phyloP scores from a whole-genome alignment of 257 asterid species.

The Jaltomata sinuosa region DNA sequence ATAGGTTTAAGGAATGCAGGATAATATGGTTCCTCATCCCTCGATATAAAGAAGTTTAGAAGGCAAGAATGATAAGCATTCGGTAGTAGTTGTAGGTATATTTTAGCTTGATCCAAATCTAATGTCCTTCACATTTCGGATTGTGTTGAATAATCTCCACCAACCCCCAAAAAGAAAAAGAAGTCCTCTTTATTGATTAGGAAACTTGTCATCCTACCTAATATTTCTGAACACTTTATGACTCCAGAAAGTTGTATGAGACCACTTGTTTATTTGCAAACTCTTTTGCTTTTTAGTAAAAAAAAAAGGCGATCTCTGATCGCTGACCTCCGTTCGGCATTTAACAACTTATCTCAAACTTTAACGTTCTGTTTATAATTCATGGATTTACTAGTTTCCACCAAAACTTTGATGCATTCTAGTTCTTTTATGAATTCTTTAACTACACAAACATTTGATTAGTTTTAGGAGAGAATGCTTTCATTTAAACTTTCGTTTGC shows the following conservation, averaged over 20 bases:
- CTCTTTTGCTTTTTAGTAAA: not conserved
- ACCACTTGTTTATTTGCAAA: not conserved
- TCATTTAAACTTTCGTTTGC: not conserved
- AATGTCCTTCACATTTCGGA: not conserved
- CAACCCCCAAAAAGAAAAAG: not conserved
- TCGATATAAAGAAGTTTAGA: too few species aligned
- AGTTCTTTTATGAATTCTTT: not conserved
- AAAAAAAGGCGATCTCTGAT: not conserved
- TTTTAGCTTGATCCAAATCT: not conserved
- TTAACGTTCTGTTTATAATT: not conserved
- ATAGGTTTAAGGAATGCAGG: too few species aligned
- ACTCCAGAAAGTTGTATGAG: not conserved
- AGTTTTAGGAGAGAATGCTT: not conserved
- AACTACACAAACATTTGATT: not conserved
- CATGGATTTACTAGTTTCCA: not conserved
- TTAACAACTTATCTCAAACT: not conserved
- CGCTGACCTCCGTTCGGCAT: not conserved
- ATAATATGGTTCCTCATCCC: too few species aligned
- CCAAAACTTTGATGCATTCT: not conserved
- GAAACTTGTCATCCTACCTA: not conserved
- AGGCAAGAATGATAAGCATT: too few species aligned
- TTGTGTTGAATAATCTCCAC: not conserved
- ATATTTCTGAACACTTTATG: not conserved
- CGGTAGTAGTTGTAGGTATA: not conserved
- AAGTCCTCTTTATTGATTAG: not conserved